These are phyloP conservation scores for Pinus tabuliformis DNA, from an alignment of 75 land plant species.

Conservation along the genomic window DNA sequence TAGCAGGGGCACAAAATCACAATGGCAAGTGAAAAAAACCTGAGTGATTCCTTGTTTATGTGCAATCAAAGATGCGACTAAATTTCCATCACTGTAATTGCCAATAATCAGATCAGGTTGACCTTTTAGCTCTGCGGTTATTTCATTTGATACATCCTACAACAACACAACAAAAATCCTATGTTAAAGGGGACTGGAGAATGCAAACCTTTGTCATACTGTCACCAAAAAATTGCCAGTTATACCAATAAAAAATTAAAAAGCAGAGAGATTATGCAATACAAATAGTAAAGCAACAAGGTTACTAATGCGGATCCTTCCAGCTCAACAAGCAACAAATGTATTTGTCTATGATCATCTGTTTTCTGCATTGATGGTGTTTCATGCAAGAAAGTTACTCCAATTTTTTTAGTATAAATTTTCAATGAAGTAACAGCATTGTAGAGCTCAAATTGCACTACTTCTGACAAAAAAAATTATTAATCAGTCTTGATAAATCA, in stretches of 20 bases:
- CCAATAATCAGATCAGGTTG: constrained; percentile 74
- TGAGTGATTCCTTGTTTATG: constrained; percentile 60
- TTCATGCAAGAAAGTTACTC: not conserved
- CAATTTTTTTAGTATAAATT: not conserved
- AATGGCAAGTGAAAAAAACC: constrained; percentile 23
- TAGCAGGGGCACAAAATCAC: not conserved
- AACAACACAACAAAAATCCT: not conserved
- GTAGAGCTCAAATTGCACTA: not conserved
- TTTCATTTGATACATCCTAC: constrained; percentile 56
- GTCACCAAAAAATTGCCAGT: no score
- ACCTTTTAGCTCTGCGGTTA: constrained; percentile 56
- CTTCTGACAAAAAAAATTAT: not conserved
- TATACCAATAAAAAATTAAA: no score
- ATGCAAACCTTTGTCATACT: no score
- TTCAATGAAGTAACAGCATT: not conserved
- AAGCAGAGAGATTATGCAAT: no score
- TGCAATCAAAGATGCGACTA: constrained; percentile 68
- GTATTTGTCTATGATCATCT: not conserved
- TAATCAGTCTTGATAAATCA: not conserved
- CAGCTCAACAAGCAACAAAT: not conserved
- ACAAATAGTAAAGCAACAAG: no score
- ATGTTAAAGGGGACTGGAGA: no score
- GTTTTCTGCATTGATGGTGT: not conserved
- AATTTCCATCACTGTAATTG: constrained; percentile 80
- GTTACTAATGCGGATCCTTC: no score